Base-by-base conservation (phyloP, 257 asterid genomes). In the Asclepias syriaca region DNA sequence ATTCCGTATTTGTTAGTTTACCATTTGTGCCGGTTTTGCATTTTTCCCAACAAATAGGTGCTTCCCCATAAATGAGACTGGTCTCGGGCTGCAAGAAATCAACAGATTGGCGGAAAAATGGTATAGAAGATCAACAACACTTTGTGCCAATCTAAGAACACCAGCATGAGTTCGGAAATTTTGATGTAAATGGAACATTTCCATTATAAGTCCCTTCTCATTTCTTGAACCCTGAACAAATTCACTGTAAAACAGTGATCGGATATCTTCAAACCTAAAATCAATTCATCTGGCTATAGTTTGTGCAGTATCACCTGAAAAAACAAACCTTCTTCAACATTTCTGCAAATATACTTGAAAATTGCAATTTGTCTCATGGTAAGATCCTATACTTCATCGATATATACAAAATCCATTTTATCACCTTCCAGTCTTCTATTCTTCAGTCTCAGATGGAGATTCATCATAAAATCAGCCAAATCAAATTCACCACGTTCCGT, bases 341-440 rank as follows among this genome's bases (percentile, higher is more conserved):
- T 89, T 37, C 66, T 77, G 80, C 96, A 87, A 55, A 89, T 72
- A 69, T 85, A 75, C 70, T 81, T 72, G 77, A 87, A 89, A 34
- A 89, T 88, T 2, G 88, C 80, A 27, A 87, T 77, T 51, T 89
- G 96, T 24, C 84, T 80, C 88, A 89, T 85, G 6, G 84, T 85
- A 8, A 89, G 88, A 64, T 89, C 96, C 65, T 89, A 93, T 3
- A 89, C 91, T 80, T 89, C 96, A 72, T 89, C 96, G 74, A 89
- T 76, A 77, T 87, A 89, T 0, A 89, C 92, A 75, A 84, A 89
- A 74, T 89, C 92, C 84, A 89, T 84, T 72, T 87, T 87, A 72
- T 86, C 90, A 54, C 96, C 85, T 0, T 64, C 65, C 32, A 86
- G 56, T 39, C 58, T 67, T 21, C 70, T 81, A 27, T 69, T 73